phyloP scores from a whole-genome alignment of 345 rosid species.

The Brassica juncea region DNA sequence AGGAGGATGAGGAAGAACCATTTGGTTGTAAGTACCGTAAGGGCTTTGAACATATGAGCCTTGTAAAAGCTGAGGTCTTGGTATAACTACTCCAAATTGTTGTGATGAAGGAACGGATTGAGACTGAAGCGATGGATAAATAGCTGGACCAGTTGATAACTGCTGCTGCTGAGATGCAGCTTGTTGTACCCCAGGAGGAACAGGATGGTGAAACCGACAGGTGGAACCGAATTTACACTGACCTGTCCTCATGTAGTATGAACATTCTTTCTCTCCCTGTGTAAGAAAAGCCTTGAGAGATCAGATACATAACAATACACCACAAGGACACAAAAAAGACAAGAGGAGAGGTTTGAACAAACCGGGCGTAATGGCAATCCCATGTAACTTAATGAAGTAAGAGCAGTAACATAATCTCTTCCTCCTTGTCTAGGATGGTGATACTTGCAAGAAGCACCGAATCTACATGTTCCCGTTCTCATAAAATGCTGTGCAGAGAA shows the following conservation, averaged over 20 bases:
- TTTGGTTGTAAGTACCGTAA: slow-evolving; percentile 53
- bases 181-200: slow-evolving; percentile 53
- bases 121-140: slow-evolving; percentile 64
- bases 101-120: slow-evolving; percentile 61
- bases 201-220: slow-evolving; percentile 90
- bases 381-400: slow-evolving; percentile 55
- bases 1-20: slow-evolving; percentile 50
- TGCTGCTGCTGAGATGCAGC: slow-evolving; percentile 38
- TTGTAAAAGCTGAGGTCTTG: slow-evolving; percentile 71
- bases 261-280: slow-evolving; percentile 93
- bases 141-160: slow-evolving; percentile 51
- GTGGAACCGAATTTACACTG: slow-evolving; percentile 86
- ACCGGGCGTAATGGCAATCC: slow-evolving; percentile 93
- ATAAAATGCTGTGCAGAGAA: slow-evolving; percentile 64
- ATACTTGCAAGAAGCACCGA: slow-evolving; percentile 91
- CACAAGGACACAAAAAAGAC: background rate
- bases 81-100: slow-evolving; percentile 68
- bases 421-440: slow-evolving; percentile 81
- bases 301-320: slow-evolving; percentile 1
- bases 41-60: slow-evolving; percentile 71
- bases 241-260: slow-evolving; percentile 82
- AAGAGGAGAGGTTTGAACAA: slow-evolving; percentile 37
- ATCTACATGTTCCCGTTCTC: slow-evolving; percentile 89
- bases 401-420: slow-evolving; percentile 47
- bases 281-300: slow-evolving; percentile 11